Evolutionary conservation across 352 stramenopile genomes (phyloP), one percentile per base, ranked within the genome.

Genomic region (Phytophthora constricta): DNA sequence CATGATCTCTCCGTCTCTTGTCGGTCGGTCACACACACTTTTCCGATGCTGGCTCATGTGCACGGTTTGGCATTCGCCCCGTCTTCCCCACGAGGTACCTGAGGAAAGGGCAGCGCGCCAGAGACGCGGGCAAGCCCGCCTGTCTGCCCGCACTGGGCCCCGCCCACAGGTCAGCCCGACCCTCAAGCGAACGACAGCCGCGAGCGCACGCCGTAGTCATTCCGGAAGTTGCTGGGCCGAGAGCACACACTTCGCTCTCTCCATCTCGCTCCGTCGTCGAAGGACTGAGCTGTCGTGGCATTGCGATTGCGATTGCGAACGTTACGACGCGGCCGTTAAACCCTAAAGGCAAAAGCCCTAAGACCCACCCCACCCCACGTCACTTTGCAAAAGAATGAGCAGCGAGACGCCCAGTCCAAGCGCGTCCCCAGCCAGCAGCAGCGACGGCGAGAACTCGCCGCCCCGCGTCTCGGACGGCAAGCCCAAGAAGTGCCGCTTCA

Each of bases 401-500:
- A 43, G 57, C 53, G 68, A 72, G 47, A 65, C 59, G 26, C 65
- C 33, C n/a, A 78, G 70, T 60, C 70, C 70, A 13, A 77, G 70
- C 34, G 65, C 60, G 43, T 74, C 65, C 8, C n/a, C n/a, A n/a
- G 57, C 69, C n/a, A 73, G 55, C 33, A 72, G 62, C 56, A 74
- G 62, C 63, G 42, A 73, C 52, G 52, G 25, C 28, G 62, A 70
- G 45, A 23, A 48, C 37, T 54, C 61, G n/a, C 70, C 70, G 20
- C 65, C 70, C 1, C 51, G 58, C 28, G 62, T 64, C 27, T 34
- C 66, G 16, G 45, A 63, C 28, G 76, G 65, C 58, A 81, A 86
- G 53, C 63, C 72, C 53, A 76, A 76, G 54, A 91, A 90, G 67
- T 94, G 86, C 65, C 77, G 80, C 59, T 94, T 94, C 62, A 94